Evolutionary conservation across 306 rosid species (phyloP), one percentile per base, ranked within the genome.

Genomic region (Vigna radiata): DNA sequence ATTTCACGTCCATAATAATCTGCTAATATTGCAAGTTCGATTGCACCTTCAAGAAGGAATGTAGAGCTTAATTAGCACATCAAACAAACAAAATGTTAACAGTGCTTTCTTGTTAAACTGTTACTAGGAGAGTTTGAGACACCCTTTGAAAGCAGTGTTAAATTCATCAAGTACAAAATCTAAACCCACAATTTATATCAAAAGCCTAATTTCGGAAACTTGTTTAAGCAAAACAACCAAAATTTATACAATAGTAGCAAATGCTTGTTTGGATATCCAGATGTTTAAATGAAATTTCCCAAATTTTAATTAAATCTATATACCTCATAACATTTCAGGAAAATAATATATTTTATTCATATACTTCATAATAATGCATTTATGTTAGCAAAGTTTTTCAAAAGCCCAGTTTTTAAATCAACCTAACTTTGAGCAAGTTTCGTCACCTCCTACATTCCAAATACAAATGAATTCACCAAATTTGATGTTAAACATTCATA

Each of bases 21-120:
- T 15, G 97, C 93, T 71, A 96, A 85, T 80, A 96, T 92, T 47
- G 99, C 81, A 55, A 96, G 97, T 88, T 96, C 99, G 68, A 96
- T 96, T 50, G 99, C 98, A 79, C 98, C 99, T 96, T 79, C 62
- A 64, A 23, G 82, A 18, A 18, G 68, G 74, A 77, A 79, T 55
- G 52, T 16, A 63, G 36, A 66, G 75, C 50, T 16, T 53, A 68
- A 47, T 85, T 72, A 77, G 82, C 54, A 81, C 64, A 70, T 33
- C 41, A 47, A 84, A 48, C 59, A 14, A 69, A 49, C 8, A 47
- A 55, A 37, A 21, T 58, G 74, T 66, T 67, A 52, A 48, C 14
- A 50, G 27, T 19, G 72, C 29, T 60, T 50, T 54, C 64, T 31
- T 12, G 69, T 71, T 46, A 47, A 58, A 62, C 23, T 17, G 43